phyloP scores from a whole-genome alignment of 129 eudicot genomes.

The Gnaphalium uliginosum region DNA sequence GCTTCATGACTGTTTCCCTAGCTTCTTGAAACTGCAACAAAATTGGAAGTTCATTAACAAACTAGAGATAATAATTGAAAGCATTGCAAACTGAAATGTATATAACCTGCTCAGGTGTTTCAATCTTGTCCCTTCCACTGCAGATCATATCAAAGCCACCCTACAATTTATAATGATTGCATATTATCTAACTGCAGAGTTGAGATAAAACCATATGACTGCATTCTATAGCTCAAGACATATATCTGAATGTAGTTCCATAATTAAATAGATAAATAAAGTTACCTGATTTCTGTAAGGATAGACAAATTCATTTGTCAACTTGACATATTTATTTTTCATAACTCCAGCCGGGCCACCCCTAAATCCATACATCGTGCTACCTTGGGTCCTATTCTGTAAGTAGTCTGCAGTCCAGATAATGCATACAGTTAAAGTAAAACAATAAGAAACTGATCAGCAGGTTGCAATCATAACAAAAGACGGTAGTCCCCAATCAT shows the following conservation, averaged over 20 bases:
- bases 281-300: constrained; percentile 97
- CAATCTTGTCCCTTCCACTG: constrained; percentile 98
- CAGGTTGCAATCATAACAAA: not conserved
- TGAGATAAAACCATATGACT: constrained; percentile 8
- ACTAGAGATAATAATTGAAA: not conserved
- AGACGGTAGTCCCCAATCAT: not conserved
- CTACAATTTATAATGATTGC: constrained; percentile 37
- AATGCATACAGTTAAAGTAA: not conserved
- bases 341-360: constrained; percentile 97
- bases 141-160: constrained; percentile 99
- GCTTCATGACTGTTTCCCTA: constrained; percentile 67
- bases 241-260: not conserved
- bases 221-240: not conserved
- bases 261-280: not conserved
- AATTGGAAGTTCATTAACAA: constrained; percentile 18
- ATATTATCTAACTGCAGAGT: constrained; percentile 1
- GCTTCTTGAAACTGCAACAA: constrained; percentile 74
- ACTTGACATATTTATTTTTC: constrained; percentile 73
- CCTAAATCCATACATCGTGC: constrained; percentile 77
- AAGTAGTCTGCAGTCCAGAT: constrained; percentile 61
- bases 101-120: constrained; percentile 87
- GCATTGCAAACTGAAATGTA: not conserved
- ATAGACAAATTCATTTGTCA: constrained; percentile 70
- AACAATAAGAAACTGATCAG: not conserved
- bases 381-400: constrained; percentile 67